A percentile compares a stretch with the other conserved stretches of the same genome.
These are phyloP conservation scores for Schizosaccharomyces japonicus DNA, from an alignment of 805 yeast species.

Conservation along the genomic window DNA sequence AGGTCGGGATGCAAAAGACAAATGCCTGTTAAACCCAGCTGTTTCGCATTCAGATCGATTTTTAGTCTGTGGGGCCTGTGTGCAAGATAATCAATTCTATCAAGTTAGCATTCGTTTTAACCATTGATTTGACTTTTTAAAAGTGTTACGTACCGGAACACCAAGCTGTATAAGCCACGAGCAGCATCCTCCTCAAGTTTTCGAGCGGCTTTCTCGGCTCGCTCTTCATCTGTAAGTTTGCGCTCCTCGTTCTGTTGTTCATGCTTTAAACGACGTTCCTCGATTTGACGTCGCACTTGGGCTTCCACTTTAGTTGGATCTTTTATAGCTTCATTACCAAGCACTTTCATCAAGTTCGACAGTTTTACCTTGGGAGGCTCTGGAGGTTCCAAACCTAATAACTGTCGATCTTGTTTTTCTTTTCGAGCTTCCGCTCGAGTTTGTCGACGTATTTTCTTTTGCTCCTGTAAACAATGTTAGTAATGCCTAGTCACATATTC, in stretches of 20 bases:
- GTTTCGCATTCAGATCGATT: constrained; percentile 59
- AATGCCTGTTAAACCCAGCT: constrained; percentile 41
- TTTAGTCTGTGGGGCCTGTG: constrained; percentile 51
- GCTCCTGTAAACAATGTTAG: background rate
- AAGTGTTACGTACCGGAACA: constrained; percentile 18
- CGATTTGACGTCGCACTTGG: constrained; percentile 44
- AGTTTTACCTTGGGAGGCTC: constrained; percentile 76
- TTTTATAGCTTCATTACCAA: constrained; percentile 60
- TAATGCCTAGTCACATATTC: too few relatives aligned
- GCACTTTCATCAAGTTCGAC: constrained; percentile 62
- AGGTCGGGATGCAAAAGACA: constrained; percentile 17
- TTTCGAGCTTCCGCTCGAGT: constrained; percentile 38
- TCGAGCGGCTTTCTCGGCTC: constrained; percentile 24
- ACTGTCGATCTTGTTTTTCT: constrained; percentile 53
- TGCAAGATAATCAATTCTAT: constrained; percentile 23
- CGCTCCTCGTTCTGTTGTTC: constrained; percentile 35
- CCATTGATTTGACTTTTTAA: background rate
- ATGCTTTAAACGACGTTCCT: constrained; percentile 36
- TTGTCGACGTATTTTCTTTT: constrained; percentile 46
- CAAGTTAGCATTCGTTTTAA: constrained; percentile 4
- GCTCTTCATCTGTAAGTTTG: constrained; percentile 34
- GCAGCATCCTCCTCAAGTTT: constrained; percentile 27
- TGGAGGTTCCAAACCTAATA: constrained; percentile 61
- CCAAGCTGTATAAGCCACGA: constrained; percentile 32
- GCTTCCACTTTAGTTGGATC: constrained; percentile 78